Conservation (phyloP, 2,329 filamentous ascomycete genomes). For the Parascedosporium putredinis region DNA sequence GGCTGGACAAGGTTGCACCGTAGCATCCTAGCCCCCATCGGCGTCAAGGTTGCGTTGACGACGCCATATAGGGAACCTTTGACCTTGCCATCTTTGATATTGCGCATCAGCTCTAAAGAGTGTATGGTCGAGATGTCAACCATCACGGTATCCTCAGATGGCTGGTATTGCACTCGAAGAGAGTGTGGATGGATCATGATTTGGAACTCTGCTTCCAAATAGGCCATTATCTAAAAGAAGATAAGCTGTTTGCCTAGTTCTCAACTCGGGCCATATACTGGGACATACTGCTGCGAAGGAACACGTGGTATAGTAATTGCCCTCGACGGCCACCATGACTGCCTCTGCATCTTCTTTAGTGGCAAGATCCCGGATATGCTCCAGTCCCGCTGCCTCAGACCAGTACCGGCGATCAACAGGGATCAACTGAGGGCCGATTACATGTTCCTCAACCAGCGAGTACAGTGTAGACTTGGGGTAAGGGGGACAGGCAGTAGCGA, state of each 20-base stretch:
- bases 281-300: conserved; percentile 70
- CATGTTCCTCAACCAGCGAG: conserved; percentile 61
- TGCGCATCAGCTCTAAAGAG: conserved; percentile 84
- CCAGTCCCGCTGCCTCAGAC: conserved; percentile 67
- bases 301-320: conserved; percentile 79
- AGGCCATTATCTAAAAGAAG: conserved; percentile 77
- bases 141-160: conserved; percentile 89
- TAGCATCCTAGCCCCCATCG: conserved; percentile 79
- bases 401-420: conserved; percentile 64
- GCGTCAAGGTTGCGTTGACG: conserved; percentile 73
- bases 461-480: conserved; percentile 64
- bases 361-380: conserved; percentile 69
- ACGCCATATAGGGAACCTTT: conserved; percentile 76
- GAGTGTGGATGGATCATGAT: conserved; percentile 68
- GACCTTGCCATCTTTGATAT: conserved; percentile 65
- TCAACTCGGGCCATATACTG: too few species aligned
- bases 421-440: conserved; percentile 51
- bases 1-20: conserved; percentile 84
- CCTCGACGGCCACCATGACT: conserved; percentile 66
- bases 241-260: too few species aligned
- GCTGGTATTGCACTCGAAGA: conserved; percentile 75
- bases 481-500: conserved; percentile 54
- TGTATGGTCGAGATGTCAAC: conserved; percentile 83
- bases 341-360: conserved; percentile 71
- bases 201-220: conserved; percentile 60